Conservation (phyloP, 345 rosid species). For the Pistacia vera region DNA sequence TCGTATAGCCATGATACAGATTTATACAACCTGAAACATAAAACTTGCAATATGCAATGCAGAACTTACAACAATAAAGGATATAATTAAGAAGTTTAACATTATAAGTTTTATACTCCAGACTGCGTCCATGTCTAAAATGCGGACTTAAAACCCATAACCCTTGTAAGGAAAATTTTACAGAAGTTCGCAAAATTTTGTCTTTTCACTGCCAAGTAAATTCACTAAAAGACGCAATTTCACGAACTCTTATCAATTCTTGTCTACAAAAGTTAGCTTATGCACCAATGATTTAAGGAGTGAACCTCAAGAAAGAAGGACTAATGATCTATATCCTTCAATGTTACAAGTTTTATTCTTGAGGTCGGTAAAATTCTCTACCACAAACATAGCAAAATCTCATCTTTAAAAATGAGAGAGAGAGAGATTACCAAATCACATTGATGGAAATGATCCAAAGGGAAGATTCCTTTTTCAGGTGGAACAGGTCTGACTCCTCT, state of each 20-base stretch:
- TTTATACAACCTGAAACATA: neutral
- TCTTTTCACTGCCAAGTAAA: no score
- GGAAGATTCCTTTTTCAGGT: slow-evolving; percentile 93
- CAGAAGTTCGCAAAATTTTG: no score
- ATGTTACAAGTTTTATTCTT: no score
- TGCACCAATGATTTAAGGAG: no score
- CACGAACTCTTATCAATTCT: no score
- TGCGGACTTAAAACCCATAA: no score
- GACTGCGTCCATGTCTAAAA: neutral
- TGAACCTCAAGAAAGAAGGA: no score
- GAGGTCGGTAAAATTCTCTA: neutral
- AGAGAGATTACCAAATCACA: slow-evolving; percentile 66
- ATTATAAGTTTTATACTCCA: no score
- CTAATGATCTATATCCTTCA: no score
- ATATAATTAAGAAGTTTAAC: no score
- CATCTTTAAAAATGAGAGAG: neutral
- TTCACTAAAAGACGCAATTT: no score
- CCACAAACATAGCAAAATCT: neutral
- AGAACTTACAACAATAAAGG: neutral
- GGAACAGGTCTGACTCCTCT: slow-evolving; percentile 91
- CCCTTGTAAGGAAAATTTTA: neutral
- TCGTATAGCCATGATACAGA: neutral
- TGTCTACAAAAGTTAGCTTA: no score
- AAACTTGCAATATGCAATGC: neutral
- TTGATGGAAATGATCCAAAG: slow-evolving; percentile 85